A percentile compares a stretch with the other conserved stretches of the same genome.
phyloP scores from a whole-genome alignment of 225 moss, liverwort and hornwort species.

The Bryum argenteum region DNA sequence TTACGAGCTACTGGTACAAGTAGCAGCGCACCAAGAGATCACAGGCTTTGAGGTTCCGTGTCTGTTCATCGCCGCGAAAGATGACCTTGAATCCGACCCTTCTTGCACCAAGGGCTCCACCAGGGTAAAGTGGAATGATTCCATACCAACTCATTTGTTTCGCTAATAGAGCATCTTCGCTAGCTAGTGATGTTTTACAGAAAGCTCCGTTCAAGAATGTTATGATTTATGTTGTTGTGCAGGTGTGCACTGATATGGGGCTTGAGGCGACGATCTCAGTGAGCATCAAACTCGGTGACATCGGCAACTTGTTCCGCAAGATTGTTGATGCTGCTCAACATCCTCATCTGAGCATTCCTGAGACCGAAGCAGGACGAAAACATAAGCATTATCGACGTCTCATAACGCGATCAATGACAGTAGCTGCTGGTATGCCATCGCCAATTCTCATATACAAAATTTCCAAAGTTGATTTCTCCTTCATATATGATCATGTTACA shows the following conservation, averaged over 20 bases:
- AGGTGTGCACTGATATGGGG: slow-evolving; percentile 98
- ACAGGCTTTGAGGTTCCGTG: slow-evolving; percentile 93
- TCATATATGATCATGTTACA: neutral
- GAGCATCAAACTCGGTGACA: slow-evolving; percentile 96
- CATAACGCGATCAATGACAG: slow-evolving; percentile 79
- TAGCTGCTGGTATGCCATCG: slow-evolving; percentile 72
- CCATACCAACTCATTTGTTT: too few species aligned
- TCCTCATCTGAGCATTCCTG: slow-evolving; percentile 94
- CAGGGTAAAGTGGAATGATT: slow-evolving; percentile 48
- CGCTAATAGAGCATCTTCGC: too few species aligned
- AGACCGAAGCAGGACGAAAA: slow-evolving; percentile 91
- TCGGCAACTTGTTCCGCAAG: slow-evolving; percentile 88
- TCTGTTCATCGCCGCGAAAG: slow-evolving; percentile 86
- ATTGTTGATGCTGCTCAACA: slow-evolving; percentile 94
- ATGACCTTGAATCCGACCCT: slow-evolving; percentile 83
- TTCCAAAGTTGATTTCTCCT: neutral
- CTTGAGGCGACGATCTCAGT: slow-evolving; percentile 93
- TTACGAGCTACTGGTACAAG: slow-evolving; percentile 72
- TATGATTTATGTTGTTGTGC: slow-evolving; percentile 31
- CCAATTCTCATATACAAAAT: too few species aligned
- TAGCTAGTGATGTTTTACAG: too few species aligned
- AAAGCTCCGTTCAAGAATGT: too few species aligned
- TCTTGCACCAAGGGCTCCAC: slow-evolving; percentile 82
- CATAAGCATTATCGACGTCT: slow-evolving; percentile 86
- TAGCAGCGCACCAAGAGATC: slow-evolving; percentile 81